These are phyloP conservation scores for Annulohypoxylon bovei DNA, from an alignment of 495 filamentous ascomycete genomes.

Conservation along the genomic window DNA sequence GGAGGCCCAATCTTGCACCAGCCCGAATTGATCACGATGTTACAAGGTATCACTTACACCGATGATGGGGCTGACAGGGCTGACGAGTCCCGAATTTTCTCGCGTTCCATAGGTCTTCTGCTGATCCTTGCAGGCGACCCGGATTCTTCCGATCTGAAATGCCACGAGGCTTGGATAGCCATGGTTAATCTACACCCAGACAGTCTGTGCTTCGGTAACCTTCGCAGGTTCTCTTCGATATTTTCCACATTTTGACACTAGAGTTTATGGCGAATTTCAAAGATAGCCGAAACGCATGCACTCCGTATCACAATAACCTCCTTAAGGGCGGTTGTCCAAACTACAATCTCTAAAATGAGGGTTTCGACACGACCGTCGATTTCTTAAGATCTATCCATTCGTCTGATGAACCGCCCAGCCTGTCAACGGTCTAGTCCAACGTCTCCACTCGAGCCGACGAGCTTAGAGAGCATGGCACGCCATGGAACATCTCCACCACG, in stretches of 20 bases:
- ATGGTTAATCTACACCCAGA: conserved; percentile 17
- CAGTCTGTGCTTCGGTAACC: neutral
- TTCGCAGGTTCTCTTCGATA: conserved; percentile 1
- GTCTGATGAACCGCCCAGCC: conserved; percentile 38
- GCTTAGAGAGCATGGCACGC: conserved; percentile 20
- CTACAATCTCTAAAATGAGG: conserved; percentile 10
- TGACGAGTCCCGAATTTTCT: conserved; percentile 35
- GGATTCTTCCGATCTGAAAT: conserved; percentile 45
- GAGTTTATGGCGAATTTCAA: conserved; percentile 1
- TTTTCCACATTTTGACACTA: neutral
- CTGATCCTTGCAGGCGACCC: conserved; percentile 27
- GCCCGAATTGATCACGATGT: conserved; percentile 39
- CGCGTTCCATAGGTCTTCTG: conserved; percentile 21
- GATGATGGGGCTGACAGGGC: conserved; percentile 42
- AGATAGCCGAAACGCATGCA: conserved; percentile 21
- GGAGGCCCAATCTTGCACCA: conserved; percentile 26
- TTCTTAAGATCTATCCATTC: conserved; percentile 16
- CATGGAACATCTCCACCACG: conserved; percentile 32
- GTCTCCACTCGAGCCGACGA: conserved; percentile 17
- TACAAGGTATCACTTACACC: conserved; percentile 17
- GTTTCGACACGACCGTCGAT: conserved; percentile 12
- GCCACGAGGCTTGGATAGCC: conserved; percentile 35
- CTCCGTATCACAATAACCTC: conserved; percentile 12
- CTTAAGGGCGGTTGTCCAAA: conserved; percentile 11
- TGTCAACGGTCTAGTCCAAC: conserved; percentile 13